These are phyloP conservation scores for Globisporangium megalacanthum DNA, from an alignment of 352 stramenopile genomes.

Conservation along the genomic window DNA sequence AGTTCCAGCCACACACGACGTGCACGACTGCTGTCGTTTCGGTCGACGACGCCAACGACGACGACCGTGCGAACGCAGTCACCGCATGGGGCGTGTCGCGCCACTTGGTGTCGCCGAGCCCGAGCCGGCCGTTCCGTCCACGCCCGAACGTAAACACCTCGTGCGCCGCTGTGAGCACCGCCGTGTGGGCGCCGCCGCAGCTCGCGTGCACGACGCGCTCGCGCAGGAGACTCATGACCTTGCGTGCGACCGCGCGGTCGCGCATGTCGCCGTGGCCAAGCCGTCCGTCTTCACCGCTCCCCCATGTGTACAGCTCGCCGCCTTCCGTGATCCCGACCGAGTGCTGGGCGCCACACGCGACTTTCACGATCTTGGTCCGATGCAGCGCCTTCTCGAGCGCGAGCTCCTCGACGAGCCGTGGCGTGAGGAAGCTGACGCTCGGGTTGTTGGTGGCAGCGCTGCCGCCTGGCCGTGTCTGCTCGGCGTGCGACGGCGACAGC, in stretches of 20 bases:
- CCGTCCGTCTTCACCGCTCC: conserved; percentile 73
- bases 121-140: conserved; percentile 65
- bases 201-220: conserved; percentile 62
- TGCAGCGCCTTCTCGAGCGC: conserved; percentile 76
- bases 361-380: conserved; percentile 45
- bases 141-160: conserved; percentile 70
- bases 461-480: neutral
- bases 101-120: conserved; percentile 72
- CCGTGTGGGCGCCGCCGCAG: conserved; percentile 75
- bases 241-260: conserved; percentile 63
- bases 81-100: conserved; percentile 62
- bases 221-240: conserved; percentile 73
- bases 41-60: too few species aligned
- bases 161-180: conserved; percentile 55
- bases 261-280: conserved; percentile 79
- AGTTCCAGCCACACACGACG: conserved; percentile 80
- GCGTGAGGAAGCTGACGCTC: conserved; percentile 29
- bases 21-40: conserved; percentile 27
- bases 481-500: neutral
- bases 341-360: conserved; percentile 74
- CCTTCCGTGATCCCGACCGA: conserved; percentile 62
- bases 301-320: conserved; percentile 79
- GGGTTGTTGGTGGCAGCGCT: conserved; percentile 3
- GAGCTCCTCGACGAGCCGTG: conserved; percentile 72
- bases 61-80: conserved; percentile 27